These are phyloP conservation scores for Citrus cavaleriei DNA, from an alignment of 345 rosid genomes.

Conservation along the genomic window DNA sequence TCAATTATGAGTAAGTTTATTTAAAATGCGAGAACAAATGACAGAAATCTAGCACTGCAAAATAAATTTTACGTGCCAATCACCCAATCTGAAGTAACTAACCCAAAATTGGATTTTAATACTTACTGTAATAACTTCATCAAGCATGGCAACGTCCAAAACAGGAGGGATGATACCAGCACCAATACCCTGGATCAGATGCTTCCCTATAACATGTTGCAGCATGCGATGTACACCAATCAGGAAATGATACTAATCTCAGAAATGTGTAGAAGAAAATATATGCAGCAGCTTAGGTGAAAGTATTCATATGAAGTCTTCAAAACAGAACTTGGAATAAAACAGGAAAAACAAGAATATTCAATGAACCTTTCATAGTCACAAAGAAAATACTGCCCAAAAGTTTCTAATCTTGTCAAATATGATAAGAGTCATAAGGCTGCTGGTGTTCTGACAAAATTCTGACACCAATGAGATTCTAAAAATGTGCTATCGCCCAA, in stretches of 20 bases:
- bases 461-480: not conserved
- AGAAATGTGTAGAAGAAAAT: not conserved
- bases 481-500: not conserved
- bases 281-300: not conserved
- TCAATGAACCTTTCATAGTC: not conserved
- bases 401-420: not conserved
- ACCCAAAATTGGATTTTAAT: not conserved
- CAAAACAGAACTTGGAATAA: not conserved
- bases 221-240: not conserved
- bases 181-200: constrained; percentile 61
- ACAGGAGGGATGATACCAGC: constrained; percentile 46
- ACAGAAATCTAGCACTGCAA: not conserved
- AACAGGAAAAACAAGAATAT: not conserved
- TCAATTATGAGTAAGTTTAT: not conserved
- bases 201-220: constrained; percentile 33
- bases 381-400: not conserved
- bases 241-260: not conserved
- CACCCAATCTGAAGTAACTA: not conserved
- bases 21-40: not conserved
- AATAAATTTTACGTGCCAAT: not conserved
- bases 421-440: not conserved
- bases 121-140: constrained; percentile 50
- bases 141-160: constrained; percentile 42
- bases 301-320: not conserved
- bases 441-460: not conserved